Conservation (phyloP, 176 grass and related monocot genomes). For the Rhynchospora tenuis region DNA sequence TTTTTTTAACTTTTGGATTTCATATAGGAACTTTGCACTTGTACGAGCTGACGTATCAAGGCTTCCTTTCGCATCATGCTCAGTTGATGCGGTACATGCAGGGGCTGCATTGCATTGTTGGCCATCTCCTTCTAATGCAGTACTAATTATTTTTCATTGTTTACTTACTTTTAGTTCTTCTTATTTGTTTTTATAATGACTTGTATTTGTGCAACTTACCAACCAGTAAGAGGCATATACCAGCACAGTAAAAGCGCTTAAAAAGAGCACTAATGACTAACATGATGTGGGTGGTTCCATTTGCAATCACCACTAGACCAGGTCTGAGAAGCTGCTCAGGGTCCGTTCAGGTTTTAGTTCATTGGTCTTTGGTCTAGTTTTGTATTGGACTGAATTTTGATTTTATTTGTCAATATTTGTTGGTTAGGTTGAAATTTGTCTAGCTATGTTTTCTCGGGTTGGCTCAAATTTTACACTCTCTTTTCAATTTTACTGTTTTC, state of each 20-base stretch:
- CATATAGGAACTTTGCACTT: slow-evolving; percentile 71
- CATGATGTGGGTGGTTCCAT: background rate
- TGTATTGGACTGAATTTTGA: background rate
- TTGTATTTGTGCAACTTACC: background rate
- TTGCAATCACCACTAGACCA: background rate
- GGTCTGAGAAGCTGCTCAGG: background rate
- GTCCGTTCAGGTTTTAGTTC: background rate
- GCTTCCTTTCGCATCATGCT: slow-evolving; percentile 85
- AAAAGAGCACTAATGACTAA: background rate
- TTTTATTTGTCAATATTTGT: background rate
- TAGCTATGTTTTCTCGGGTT: background rate
- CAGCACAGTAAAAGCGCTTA: background rate
- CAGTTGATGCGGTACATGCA: slow-evolving; percentile 82
- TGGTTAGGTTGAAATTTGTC: background rate
- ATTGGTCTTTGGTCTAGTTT: background rate
- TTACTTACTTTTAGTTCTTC: background rate
- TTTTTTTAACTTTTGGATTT: background rate
- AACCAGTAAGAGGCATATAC: background rate
- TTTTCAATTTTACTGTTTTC: background rate
- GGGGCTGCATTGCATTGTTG: slow-evolving; percentile 96
- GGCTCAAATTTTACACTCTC: background rate
- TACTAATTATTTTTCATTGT: slow-evolving; percentile 22
- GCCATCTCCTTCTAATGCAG: slow-evolving; percentile 94
- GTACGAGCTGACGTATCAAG: slow-evolving; percentile 92
- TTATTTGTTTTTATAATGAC: background rate